phyloP scores from a whole-genome alignment of 2,329 filamentous ascomycete genomes.

The Drechslerella coelobrocha region DNA sequence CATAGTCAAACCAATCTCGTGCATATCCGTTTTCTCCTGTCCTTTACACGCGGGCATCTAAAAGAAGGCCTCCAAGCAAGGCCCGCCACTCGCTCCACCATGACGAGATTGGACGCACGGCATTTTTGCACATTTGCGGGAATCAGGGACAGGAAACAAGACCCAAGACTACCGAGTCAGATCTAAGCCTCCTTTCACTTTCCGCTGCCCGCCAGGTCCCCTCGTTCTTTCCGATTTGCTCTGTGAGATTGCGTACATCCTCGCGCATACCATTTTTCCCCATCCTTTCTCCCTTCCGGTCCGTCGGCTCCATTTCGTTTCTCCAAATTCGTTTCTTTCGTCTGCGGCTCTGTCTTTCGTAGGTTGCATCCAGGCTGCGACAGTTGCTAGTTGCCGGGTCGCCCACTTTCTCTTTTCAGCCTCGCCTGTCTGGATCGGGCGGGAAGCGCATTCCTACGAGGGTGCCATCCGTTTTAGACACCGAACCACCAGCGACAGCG shows the following conservation, averaged over 20 bases:
- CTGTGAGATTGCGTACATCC: neutral
- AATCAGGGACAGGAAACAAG: slow-evolving; percentile 8
- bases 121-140: neutral
- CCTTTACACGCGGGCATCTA: neutral
- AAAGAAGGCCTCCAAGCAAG: neutral
- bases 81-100: slow-evolving; percentile 26
- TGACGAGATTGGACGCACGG: slow-evolving; percentile 47
- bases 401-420: slow-evolving; percentile 14
- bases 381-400: neutral
- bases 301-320: neutral
- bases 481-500: neutral
- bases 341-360: neutral
- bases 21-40: slow-evolving; percentile 1
- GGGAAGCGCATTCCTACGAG: slow-evolving; percentile 6
- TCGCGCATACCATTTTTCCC: neutral
- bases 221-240: neutral
- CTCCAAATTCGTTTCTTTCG: too few relatives aligned
- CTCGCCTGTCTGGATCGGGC: slow-evolving; percentile 28
- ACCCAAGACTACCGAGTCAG: slow-evolving; percentile 28
- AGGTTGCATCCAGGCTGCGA: slow-evolving; percentile 3
- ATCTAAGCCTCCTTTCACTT: slow-evolving; percentile 42
- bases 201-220: neutral
- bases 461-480: neutral
- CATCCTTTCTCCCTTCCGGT: neutral
- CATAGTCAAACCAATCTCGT: neutral